Evolutionary conservation across 306 rosid species (phyloP).

Genomic region (Hippophae tibetana): DNA sequence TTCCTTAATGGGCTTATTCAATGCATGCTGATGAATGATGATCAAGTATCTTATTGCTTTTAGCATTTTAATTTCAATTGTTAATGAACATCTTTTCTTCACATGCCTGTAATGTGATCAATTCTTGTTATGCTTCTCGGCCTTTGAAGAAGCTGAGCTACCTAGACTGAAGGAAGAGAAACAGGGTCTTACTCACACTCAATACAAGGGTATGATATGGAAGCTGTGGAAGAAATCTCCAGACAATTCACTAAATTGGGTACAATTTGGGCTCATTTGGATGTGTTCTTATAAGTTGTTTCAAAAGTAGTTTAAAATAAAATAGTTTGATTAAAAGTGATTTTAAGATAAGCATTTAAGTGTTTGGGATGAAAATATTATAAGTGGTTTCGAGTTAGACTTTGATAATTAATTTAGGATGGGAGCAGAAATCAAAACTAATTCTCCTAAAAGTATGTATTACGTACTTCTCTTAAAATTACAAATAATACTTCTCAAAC

Average conservation of each 20-base stretch:
- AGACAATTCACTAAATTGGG: slow-evolving; percentile 93
- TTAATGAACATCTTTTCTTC: background rate
- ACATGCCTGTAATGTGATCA: background rate
- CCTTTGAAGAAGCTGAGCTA: slow-evolving; percentile 96
- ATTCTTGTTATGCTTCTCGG: slow-evolving; percentile 30
- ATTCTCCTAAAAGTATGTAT: no score
- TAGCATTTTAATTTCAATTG: background rate
- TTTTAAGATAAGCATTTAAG: no score
- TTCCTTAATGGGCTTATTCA: no score
- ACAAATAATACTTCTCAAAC: no score
- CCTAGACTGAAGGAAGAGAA: slow-evolving; percentile 86
- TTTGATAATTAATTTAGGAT: no score
- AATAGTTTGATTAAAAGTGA: no score
- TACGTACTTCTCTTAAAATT: no score
- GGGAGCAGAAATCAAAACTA: no score
- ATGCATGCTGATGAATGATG: background rate
- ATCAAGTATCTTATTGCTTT: background rate
- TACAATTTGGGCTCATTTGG: slow-evolving; percentile 8
- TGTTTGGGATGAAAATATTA: no score
- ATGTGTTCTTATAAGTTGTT: no score
- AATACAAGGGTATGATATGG: slow-evolving; percentile 92
- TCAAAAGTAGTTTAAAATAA: no score
- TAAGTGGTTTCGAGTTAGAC: no score
- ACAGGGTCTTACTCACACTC: slow-evolving; percentile 95
- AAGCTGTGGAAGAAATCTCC: slow-evolving; percentile 99